A percentile compares a stretch with the other conserved stretches of the same genome.
These are phyloP conservation scores for Boletus insuetus DNA, from an alignment of 768 basidiomycete genomes.

Conservation along the genomic window DNA sequence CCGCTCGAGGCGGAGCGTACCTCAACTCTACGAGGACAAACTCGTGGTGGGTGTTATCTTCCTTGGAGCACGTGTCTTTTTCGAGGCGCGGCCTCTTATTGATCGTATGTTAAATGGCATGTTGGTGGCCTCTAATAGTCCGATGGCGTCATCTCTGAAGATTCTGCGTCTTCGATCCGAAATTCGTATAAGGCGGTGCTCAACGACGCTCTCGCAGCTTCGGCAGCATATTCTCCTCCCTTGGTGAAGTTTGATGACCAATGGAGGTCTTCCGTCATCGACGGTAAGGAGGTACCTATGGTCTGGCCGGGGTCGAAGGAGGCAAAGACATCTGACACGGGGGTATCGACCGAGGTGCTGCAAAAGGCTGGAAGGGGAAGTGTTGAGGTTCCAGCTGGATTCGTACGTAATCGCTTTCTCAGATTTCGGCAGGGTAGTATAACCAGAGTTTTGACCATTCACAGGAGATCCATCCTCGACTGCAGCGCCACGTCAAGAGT, in stretches of 20 bases:
- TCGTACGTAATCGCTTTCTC: conserved; percentile 47
- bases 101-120: not conserved
- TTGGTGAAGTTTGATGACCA: conserved; percentile 60
- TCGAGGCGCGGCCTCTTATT: not conserved
- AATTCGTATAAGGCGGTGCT: conserved; percentile 59
- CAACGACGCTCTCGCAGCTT: conserved; percentile 54
- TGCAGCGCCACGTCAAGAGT: conserved; percentile 77
- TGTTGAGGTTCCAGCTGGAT: conserved; percentile 53
- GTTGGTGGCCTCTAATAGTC: conserved; percentile 11
- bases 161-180: conserved; percentile 51
- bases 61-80: not conserved
- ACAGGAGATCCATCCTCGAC: conserved; percentile 76
- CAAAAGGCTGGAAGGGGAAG: conserved; percentile 64
- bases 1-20: conserved; percentile 70
- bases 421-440: not conserved
- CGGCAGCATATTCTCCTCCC: conserved; percentile 46
- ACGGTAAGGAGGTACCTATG: conserved; percentile 21
- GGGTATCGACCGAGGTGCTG: conserved; percentile 53
- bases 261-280: conserved; percentile 46
- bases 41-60: conserved; percentile 52
- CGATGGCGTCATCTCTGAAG: conserved; percentile 43
- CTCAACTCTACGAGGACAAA: conserved; percentile 77
- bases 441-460: not conserved
- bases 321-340: conserved; percentile 65
- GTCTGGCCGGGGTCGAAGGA: conserved; percentile 59